Evolutionary conservation across 164 flowering plant genomes (phyloP), one percentile per base, ranked within the genome.

Genomic region (Magnolia kwangsiensis): DNA sequence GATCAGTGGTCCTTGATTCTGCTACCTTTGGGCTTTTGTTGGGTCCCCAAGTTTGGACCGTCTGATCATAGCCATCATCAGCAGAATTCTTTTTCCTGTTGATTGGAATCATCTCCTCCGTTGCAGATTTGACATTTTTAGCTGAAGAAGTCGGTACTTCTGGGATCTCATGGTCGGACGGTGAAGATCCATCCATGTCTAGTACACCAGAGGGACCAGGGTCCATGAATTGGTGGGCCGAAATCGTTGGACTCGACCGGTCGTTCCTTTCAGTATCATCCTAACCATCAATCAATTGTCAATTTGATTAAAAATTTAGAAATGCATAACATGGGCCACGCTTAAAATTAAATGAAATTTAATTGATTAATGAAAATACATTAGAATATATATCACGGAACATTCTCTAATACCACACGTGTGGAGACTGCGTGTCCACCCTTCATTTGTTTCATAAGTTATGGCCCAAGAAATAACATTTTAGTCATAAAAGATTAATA

Each of bases 171-270:
- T 72, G 79, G 9, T 80, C 83, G 1, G 83, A 79, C 18, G 50
- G 51, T 0, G 79, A 75, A 20, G 79, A 79, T 23, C 80, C 81
- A 7, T 85, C 78, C 19, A 79, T 72, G 72, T 81, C 82, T 67
- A 76, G 45, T 23, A 77, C 75, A 19, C 63, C 78, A 3, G 85
- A 76, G 13, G 85, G 80, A 24, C 84, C 84, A 1, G 84, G 85
- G 82, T 85, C 91, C 85, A 86, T 82, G 37, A 87, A 84, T 72
- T 78, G 89, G 31, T 83, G 87, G 21, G 72, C 77, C 5, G 82
- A 78, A 75, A 68, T 27, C 58, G 72, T 74, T 9, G 79, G 73
- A 51, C 81, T 83, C 31, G 82, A 59, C 69, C 9, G 58, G 13
- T 71, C 81, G 64, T 61, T 82, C 69, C 50, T 63, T 6, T 79